phyloP scores from a whole-genome alignment of 768 basidiomycete genomes.

The Auriscalpium vulgare region DNA sequence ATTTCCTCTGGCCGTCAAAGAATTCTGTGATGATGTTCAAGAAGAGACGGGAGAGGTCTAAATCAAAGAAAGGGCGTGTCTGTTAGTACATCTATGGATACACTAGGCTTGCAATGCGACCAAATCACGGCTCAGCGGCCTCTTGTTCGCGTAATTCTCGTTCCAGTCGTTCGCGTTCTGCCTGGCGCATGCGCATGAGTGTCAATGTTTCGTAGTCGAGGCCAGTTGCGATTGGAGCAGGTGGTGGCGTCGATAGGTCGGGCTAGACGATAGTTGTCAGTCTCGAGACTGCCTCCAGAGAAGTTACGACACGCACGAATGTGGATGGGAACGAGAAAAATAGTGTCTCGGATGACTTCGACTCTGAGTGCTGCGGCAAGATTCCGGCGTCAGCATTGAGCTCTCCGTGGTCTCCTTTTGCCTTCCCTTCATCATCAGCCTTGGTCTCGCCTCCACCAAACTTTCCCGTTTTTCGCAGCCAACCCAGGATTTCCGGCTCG shows the following conservation, averaged over 20 bases:
- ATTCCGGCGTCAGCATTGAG: background rate
- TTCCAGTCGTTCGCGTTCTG: conserved; percentile 71
- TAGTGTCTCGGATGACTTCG: conserved; percentile 19
- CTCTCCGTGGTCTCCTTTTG: background rate
- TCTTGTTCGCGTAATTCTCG: conserved; percentile 70
- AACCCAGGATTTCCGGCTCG: conserved; percentile 65
- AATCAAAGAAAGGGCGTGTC: too few species aligned
- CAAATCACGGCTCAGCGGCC: conserved; percentile 28
- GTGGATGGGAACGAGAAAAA: conserved; percentile 62
- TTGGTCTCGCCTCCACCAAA: conserved; percentile 27
- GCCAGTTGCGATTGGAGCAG: conserved; percentile 24
- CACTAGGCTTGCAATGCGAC: too few species aligned
- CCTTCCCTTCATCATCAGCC: background rate
- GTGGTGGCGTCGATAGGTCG: conserved; percentile 10
- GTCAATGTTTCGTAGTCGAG: conserved; percentile 77
- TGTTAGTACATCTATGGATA: too few species aligned
- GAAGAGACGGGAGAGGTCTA: too few species aligned
- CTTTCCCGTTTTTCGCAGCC: conserved; percentile 68
- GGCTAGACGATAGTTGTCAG: background rate
- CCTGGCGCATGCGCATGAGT: conserved; percentile 72
- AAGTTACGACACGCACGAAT: conserved; percentile 33
- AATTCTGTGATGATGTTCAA: too few species aligned
- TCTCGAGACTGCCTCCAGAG: background rate
- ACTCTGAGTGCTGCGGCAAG: background rate
- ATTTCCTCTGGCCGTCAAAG: too few species aligned